A percentile compares a stretch with the other conserved stretches of the same genome.
Conservation (phyloP, 345 rosid species). For the Nasturtium officinale region DNA sequence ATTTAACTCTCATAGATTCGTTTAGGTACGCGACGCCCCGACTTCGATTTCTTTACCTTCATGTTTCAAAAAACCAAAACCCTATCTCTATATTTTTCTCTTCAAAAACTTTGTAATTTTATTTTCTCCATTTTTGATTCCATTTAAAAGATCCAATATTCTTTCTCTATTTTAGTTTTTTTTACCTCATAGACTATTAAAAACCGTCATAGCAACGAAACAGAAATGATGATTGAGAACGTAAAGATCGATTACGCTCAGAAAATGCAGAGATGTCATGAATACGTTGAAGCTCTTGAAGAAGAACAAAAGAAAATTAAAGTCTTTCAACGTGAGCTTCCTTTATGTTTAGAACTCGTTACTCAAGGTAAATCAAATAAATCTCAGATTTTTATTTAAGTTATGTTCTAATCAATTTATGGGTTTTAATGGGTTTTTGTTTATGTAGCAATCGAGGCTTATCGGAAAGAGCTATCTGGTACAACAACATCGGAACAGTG, state of each 20-base stretch:
- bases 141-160: constrained; percentile 63
- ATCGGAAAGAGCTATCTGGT: constrained; percentile 70
- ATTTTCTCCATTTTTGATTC: constrained; percentile 54
- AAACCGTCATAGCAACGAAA: background rate
- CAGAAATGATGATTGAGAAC: background rate
- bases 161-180: constrained; percentile 27
- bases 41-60: constrained; percentile 30
- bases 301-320: constrained; percentile 84
- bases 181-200: constrained; percentile 3
- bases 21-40: constrained; percentile 50
- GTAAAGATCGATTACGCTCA: constrained; percentile 48
- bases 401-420: background rate
- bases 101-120: background rate
- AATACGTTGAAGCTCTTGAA: constrained; percentile 73
- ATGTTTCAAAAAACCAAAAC: background rate
- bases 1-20: constrained; percentile 36
- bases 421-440: background rate
- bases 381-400: background rate
- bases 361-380: constrained; percentile 61
- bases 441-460: constrained; percentile 73
- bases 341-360: constrained; percentile 92
- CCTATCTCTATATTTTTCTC: constrained; percentile 18
- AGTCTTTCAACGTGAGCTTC: constrained; percentile 94
- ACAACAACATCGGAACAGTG: constrained; percentile 62
- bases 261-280: constrained; percentile 64